These are phyloP conservation scores for Cladophialophora bantiana DNA, from an alignment of 2,329 filamentous ascomycete species.

Conservation along the genomic window DNA sequence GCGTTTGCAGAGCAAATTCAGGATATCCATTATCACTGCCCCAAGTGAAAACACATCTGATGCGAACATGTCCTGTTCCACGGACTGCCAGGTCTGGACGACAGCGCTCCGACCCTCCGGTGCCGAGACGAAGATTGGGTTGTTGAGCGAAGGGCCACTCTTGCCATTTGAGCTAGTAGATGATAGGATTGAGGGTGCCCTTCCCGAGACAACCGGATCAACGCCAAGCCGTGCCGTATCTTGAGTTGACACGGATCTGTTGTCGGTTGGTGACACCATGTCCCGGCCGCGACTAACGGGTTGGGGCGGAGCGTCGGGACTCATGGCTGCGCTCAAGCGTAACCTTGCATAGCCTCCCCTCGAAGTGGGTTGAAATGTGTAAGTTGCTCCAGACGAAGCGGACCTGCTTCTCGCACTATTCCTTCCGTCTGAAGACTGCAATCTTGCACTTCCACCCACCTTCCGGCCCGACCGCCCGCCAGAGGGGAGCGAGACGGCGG, in stretches of 20 bases:
- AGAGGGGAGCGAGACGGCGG: slow-evolving; percentile 47
- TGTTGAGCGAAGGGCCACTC: slow-evolving; percentile 9
- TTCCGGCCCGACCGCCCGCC: slow-evolving; percentile 51
- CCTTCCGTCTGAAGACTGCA: slow-evolving; percentile 19
- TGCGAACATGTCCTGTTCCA: slow-evolving; percentile 45
- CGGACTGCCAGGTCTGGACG: slow-evolving; percentile 50
- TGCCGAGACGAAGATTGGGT: slow-evolving; percentile 44
- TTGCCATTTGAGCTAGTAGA: slow-evolving; percentile 30
- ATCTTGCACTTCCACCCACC: slow-evolving; percentile 22
- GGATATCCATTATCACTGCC: slow-evolving; percentile 65
- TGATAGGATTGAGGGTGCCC: slow-evolving; percentile 32
- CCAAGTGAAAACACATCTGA: slow-evolving; percentile 67
- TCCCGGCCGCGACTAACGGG: slow-evolving; percentile 12
- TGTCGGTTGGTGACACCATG: slow-evolving; percentile 22
- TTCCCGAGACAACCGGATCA: slow-evolving; percentile 1
- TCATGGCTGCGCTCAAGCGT: slow-evolving; percentile 27
- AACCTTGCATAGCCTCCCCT: slow-evolving; percentile 33
- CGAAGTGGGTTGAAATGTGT: slow-evolving; percentile 34
- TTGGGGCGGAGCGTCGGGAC: slow-evolving; percentile 13
- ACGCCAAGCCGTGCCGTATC: slow-evolving; percentile 16
- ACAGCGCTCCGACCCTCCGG: slow-evolving; percentile 44
- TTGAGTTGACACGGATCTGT: slow-evolving; percentile 26
- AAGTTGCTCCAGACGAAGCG: slow-evolving; percentile 27
- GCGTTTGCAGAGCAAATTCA: slow-evolving; percentile 65
- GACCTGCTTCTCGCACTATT: slow-evolving; percentile 39